Conservation (phyloP, 2,329 filamentous ascomycete genomes). For the Nothomitra cinnamomea region DNA sequence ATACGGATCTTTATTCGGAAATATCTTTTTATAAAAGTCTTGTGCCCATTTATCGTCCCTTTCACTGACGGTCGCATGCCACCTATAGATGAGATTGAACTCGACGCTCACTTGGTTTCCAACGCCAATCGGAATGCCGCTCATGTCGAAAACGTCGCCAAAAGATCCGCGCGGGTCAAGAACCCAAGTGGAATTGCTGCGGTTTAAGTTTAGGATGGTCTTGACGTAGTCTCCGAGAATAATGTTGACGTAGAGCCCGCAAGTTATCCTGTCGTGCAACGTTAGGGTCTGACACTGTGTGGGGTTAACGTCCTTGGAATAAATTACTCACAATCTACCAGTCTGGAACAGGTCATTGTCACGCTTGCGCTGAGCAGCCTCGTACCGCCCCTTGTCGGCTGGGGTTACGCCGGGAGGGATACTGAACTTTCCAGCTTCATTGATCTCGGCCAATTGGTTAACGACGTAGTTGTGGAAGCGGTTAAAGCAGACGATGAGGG, state of each 20-base stretch:
- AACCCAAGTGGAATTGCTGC: conserved; percentile 61
- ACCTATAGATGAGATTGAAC: conserved; percentile 78
- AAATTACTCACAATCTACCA: conserved; percentile 36
- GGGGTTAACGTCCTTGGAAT: not conserved
- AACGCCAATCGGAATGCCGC: conserved; percentile 48
- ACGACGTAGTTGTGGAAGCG: conserved; percentile 78
- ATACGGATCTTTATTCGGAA: conserved; percentile 18
- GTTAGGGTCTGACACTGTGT: conserved; percentile 9
- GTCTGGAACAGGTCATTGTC: conserved; percentile 71
- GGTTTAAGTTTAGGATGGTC: conserved; percentile 57
- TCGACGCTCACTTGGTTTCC: conserved; percentile 76
- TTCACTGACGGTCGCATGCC: conserved; percentile 49
- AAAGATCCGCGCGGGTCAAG: conserved; percentile 24
- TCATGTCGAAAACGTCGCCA: conserved; percentile 20
- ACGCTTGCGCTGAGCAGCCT: conserved; percentile 43
- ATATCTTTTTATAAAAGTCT: conserved; percentile 44
- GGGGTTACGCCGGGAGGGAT: conserved; percentile 33
- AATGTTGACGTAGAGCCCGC: conserved; percentile 63
- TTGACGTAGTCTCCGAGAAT: conserved; percentile 62
- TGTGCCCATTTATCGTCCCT: conserved; percentile 71
- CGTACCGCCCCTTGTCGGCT: conserved; percentile 31
- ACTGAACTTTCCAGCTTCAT: conserved; percentile 67
- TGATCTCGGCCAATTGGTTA: conserved; percentile 61
- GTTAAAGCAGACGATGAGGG: conserved; percentile 50
- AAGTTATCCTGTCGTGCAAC: conserved; percentile 34